These are phyloP conservation scores for Corchorus olitorius DNA, from an alignment of 345 rosid species.

Conservation along the genomic window DNA sequence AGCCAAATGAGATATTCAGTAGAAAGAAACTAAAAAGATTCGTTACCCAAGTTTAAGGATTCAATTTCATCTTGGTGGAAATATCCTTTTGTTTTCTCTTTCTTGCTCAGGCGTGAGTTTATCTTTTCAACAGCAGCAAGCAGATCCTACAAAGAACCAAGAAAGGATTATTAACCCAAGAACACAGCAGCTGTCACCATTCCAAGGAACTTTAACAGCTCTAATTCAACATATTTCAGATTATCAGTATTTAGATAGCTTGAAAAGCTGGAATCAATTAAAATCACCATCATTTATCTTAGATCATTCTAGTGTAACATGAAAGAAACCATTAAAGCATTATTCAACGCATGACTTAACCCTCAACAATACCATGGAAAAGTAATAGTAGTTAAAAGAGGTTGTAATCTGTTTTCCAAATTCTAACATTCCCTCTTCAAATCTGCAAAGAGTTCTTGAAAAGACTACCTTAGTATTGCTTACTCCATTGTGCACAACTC, in stretches of 20 bases:
- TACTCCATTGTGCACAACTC: neutral
- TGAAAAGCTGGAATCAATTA: constrained; percentile 1
- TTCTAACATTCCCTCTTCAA: neutral
- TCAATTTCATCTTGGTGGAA: constrained; percentile 70
- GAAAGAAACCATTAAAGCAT: constrained; percentile 5
- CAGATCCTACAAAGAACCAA: constrained; percentile 56
- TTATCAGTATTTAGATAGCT: neutral
- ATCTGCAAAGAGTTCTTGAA: neutral
- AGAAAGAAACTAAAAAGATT: neutral
- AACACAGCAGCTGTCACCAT: neutral
- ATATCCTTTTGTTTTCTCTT: constrained; percentile 42
- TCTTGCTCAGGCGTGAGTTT: constrained; percentile 52
- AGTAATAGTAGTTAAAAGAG: neutral
- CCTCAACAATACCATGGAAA: neutral
- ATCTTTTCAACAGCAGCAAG: constrained; percentile 69
- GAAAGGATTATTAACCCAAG: neutral
- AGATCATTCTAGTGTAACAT: neutral
- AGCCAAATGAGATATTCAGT: neutral
- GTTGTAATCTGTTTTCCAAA: neutral
- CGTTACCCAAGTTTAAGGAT: constrained; percentile 62
- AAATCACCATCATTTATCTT: neutral
- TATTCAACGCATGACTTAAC: neutral
- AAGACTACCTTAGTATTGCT: neutral
- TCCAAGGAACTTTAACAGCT: neutral
- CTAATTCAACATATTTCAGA: neutral